Conservation (phyloP, 305 asterid species). For the Fraxinus sp. region DNA sequence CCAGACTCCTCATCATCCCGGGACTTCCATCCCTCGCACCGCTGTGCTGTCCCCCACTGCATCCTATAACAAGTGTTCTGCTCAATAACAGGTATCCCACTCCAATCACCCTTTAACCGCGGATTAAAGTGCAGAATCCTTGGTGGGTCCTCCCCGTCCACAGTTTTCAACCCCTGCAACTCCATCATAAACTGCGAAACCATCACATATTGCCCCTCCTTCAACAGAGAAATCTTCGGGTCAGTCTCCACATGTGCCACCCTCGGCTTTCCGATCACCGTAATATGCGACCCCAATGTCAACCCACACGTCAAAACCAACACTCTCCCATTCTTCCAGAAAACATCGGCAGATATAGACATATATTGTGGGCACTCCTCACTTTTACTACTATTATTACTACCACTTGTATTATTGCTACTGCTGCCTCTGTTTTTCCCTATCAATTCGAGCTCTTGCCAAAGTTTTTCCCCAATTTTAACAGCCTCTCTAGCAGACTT, state of each 20-base stretch:
- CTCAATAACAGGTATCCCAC: constrained; percentile 91
- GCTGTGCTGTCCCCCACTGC: constrained; percentile 91
- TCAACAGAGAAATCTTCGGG: constrained; percentile 74
- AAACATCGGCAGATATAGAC: constrained; percentile 51
- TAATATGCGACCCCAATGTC: constrained; percentile 84
- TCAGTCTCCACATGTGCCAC: constrained; percentile 70
- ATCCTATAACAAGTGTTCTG: constrained; percentile 90
- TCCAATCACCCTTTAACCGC: constrained; percentile 88
- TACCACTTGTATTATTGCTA: not conserved
- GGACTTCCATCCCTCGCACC: constrained; percentile 88
- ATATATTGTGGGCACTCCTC: constrained; percentile 72
- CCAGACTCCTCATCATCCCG: constrained; percentile 86
- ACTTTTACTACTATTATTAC: constrained; percentile 20
- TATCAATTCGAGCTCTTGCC: constrained; percentile 62
- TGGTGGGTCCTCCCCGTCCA: constrained; percentile 96
- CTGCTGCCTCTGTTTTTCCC: constrained; percentile 20
- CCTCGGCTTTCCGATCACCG: constrained; percentile 77
- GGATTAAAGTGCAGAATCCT: constrained; percentile 88
- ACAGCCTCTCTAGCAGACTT: constrained; percentile 73
- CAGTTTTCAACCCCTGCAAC: constrained; percentile 78
- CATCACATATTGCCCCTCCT: constrained; percentile 76
- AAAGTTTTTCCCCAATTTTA: constrained; percentile 57
- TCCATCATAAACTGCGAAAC: constrained; percentile 98
- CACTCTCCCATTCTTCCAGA: constrained; percentile 46
- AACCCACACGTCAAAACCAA: constrained; percentile 89